These are phyloP conservation scores for Geoglossum glabrum DNA, from an alignment of 495 filamentous ascomycete species.

Conservation along the genomic window DNA sequence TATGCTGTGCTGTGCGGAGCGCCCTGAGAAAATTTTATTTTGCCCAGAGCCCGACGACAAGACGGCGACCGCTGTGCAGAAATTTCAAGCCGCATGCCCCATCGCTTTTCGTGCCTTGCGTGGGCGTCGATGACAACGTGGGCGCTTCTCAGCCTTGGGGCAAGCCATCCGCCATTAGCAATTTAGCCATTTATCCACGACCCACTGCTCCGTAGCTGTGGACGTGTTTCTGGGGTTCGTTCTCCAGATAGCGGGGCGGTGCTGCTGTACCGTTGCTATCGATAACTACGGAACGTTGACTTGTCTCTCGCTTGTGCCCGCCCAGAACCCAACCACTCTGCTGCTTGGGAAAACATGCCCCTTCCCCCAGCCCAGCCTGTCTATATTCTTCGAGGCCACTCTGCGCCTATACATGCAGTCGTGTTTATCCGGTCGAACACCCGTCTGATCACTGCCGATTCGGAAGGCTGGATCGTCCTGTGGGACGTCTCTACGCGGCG, in stretches of 20 bases:
- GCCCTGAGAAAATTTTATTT: too few species aligned
- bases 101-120: too few species aligned
- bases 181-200: too few species aligned
- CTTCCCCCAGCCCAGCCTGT: constrained; percentile 45
- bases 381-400: constrained; percentile 79
- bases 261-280: too few species aligned
- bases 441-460: constrained; percentile 69
- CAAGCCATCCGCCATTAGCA: neutral
- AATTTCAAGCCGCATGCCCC: too few species aligned
- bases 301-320: neutral
- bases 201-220: neutral
- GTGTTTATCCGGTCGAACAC: constrained; percentile 51
- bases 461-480: constrained; percentile 69
- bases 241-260: neutral
- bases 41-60: neutral
- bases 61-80: too few species aligned
- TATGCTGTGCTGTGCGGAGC: neutral
- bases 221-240: neutral
- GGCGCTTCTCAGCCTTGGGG: neutral
- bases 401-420: constrained; percentile 57
- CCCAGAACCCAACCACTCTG: neutral
- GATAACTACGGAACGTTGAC: neutral
- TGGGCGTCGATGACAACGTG: too few species aligned
- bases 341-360: neutral
- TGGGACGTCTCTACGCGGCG: constrained; percentile 75